phyloP scores from a whole-genome alignment of 352 stramenopile species.

The Globisporangium megalacanthum region DNA sequence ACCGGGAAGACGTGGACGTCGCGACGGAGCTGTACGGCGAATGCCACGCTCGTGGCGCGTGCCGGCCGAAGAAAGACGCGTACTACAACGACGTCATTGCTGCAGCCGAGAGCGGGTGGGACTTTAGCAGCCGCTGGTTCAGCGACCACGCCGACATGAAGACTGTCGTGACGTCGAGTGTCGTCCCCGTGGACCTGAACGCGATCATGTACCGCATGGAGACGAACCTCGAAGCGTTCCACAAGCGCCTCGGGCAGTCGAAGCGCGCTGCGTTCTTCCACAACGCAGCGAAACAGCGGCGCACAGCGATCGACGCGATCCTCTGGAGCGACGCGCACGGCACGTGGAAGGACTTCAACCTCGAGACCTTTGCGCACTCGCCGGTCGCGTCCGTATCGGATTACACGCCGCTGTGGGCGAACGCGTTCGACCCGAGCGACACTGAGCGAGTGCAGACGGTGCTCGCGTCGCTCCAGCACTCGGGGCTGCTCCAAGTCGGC shows the following conservation, averaged over 20 bases:
- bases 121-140: conserved; percentile 88
- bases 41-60: conserved; percentile 17
- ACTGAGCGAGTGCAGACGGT: conserved; percentile 36
- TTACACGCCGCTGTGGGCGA: conserved; percentile 76
- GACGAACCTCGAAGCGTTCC: conserved; percentile 63
- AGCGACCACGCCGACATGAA: conserved; percentile 54
- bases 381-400: conserved; percentile 52
- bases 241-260: conserved; percentile 35
- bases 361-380: conserved; percentile 45
- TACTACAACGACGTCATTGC: conserved; percentile 85
- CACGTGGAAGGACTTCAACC: conserved; percentile 71
- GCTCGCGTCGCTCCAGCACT: conserved; percentile 42
- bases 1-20: conserved; percentile 72
- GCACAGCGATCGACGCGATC: conserved; percentile 56
- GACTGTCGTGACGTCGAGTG: conserved; percentile 53
- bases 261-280: conserved; percentile 44
- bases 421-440: conserved; percentile 46
- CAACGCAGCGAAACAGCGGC: conserved; percentile 28
- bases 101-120: conserved; percentile 87
- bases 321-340: conserved; percentile 55
- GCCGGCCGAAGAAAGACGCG: conserved; percentile 43
- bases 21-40: conserved; percentile 59
- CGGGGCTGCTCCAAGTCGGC: conserved; percentile 52
- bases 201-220: conserved; percentile 78
- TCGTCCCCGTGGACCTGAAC: conserved; percentile 86